phyloP scores from a whole-genome alignment of 1,284 basidiomycete species.

The Austroboletus rostrupii region DNA sequence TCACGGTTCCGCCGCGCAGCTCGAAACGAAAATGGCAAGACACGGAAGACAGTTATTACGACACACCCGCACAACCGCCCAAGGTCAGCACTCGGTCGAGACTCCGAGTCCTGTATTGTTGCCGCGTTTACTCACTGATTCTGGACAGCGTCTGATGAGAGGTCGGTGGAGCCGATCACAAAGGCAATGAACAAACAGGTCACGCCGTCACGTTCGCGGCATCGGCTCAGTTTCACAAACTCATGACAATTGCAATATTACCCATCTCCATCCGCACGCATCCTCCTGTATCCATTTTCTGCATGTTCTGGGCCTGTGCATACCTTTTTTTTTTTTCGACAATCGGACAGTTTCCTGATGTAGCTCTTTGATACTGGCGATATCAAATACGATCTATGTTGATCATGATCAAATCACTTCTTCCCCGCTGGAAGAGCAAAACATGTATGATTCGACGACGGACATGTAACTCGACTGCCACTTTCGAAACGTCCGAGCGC shows the following conservation, averaged over 20 bases:
- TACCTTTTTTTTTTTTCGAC: neutral
- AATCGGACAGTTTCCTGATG: neutral
- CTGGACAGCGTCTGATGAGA: conserved; percentile 12
- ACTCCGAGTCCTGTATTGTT: no score
- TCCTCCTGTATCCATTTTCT: neutral
- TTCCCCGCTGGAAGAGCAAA: no score
- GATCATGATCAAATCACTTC: no score
- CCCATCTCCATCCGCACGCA: neutral
- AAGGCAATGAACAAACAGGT: conserved; percentile 3
- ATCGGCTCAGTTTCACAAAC: neutral
- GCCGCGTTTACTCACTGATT: neutral
- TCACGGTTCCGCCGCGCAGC: conserved; percentile 17
- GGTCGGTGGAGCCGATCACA: conserved; percentile 9
- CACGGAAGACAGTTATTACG: conserved; percentile 6
- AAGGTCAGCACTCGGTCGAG: conserved; percentile 14
- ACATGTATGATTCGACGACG: no score
- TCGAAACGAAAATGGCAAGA: conserved; percentile 28
- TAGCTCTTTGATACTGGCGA: no score
- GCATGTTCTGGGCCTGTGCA: neutral
- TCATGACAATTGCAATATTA: neutral
- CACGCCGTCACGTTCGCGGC: neutral
- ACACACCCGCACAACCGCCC: conserved; percentile 4
- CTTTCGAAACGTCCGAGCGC: no score
- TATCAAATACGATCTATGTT: no score
- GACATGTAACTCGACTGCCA: no score